These are phyloP conservation scores for Brassica juncea DNA, from an alignment of 345 rosid genomes.

Conservation along the genomic window DNA sequence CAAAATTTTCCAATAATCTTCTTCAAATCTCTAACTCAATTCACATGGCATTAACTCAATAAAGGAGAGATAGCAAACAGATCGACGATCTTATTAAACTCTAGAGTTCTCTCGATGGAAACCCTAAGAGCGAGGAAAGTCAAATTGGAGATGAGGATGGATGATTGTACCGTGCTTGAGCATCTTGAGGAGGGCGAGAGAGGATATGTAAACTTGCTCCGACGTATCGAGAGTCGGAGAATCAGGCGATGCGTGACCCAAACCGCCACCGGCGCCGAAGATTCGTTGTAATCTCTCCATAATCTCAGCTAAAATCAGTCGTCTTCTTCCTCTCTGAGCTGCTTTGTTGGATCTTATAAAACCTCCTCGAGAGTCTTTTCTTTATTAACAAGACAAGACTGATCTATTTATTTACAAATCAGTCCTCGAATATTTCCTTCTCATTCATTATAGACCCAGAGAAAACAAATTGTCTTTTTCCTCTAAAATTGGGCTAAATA, in stretches of 20 bases:
- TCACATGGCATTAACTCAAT: neutral
- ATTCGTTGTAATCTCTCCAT: constrained; percentile 91
- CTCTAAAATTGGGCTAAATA: neutral
- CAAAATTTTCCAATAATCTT: neutral
- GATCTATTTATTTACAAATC: constrained; percentile 21
- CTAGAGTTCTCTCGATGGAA: neutral
- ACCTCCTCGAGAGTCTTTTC: constrained; percentile 15
- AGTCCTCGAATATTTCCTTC: constrained; percentile 16
- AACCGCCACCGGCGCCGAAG: constrained; percentile 85
- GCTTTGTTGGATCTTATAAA: neutral
- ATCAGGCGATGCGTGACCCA: constrained; percentile 90
- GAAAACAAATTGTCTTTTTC: neutral
- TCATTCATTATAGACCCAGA: neutral
- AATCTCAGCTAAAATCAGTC: neutral
- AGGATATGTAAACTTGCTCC: constrained; percentile 97
- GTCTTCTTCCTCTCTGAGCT: neutral
- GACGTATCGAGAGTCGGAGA: constrained; percentile 93
- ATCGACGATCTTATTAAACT: constrained; percentile 1
- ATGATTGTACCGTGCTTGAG: constrained; percentile 45
- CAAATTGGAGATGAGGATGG: neutral
- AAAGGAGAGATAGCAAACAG: constrained; percentile 2
- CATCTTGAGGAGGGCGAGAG: constrained; percentile 98
- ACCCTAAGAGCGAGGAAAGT: constrained; percentile 15
- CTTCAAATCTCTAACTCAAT: neutral
- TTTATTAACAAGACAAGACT: constrained; percentile 36